A percentile compares a stretch with the other conserved stretches of the same genome.
Conservation (phyloP, 495 filamentous ascomycete species). For the Hyaloscypha bicolor region DNA sequence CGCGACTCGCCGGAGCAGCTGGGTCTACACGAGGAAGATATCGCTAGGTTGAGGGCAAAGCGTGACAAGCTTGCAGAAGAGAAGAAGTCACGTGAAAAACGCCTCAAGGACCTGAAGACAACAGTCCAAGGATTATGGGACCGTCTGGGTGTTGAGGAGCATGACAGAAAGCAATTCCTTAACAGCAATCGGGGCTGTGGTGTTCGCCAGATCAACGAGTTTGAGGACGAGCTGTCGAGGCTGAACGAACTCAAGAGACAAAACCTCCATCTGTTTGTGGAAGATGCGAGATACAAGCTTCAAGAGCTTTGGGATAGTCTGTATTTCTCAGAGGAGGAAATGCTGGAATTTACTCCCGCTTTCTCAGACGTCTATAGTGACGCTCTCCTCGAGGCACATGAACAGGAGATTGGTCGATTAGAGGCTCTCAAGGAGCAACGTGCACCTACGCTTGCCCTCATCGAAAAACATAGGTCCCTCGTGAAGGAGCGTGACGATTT, state of each 20-base stretch:
- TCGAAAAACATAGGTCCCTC: conserved; percentile 82
- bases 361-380: conserved; percentile 90
- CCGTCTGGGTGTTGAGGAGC: conserved; percentile 78
- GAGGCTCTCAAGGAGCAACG: conserved; percentile 86
- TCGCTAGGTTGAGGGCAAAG: conserved; percentile 68
- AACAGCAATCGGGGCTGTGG: conserved; percentile 72
- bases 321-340: conserved; percentile 96
- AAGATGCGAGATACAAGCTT: conserved; percentile 85
- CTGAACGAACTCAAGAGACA: conserved; percentile 92
- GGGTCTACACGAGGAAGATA: conserved; percentile 84
- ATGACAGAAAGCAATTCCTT: conserved; percentile 81
- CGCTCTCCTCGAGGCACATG: conserved; percentile 80
- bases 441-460: conserved; percentile 74
- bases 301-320: conserved; percentile 94
- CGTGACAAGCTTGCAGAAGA: conserved; percentile 90
- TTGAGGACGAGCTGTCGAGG: conserved; percentile 82
- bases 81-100: conserved; percentile 82
- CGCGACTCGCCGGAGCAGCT: conserved; percentile 90
- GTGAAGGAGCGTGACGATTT: conserved; percentile 88
- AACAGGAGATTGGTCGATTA: conserved; percentile 82
- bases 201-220: conserved; percentile 87
- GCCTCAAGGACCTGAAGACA: conserved; percentile 71
- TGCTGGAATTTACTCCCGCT: conserved; percentile 94
- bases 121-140: conserved; percentile 87
- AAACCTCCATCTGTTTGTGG: conserved; percentile 92